These are phyloP conservation scores for Rhizophora apiculata DNA, from an alignment of 345 rosid genomes.

Conservation along the genomic window DNA sequence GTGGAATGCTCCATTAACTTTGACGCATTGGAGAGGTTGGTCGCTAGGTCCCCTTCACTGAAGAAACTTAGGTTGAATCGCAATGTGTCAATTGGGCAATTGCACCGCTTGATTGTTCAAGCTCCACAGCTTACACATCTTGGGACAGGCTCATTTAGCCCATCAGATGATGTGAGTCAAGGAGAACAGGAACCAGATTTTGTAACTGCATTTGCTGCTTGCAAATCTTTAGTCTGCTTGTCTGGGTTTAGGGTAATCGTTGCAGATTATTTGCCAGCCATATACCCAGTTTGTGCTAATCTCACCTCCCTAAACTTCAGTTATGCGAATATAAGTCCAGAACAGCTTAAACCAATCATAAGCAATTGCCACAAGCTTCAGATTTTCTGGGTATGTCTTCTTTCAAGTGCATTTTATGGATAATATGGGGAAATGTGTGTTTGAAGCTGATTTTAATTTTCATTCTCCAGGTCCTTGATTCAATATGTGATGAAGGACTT, in stretches of 20 bases:
- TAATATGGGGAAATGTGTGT: slow-evolving; percentile 7
- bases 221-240: slow-evolving; percentile 65
- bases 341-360: slow-evolving; percentile 68
- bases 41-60: slow-evolving; percentile 61
- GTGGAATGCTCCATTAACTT: slow-evolving; percentile 55
- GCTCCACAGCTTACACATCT: slow-evolving; percentile 79
- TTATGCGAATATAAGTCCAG: slow-evolving; percentile 65
- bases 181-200: slow-evolving; percentile 53
- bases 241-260: slow-evolving; percentile 74
- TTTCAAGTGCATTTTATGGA: neutral
- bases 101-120: slow-evolving; percentile 47
- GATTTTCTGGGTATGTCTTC: slow-evolving; percentile 67
- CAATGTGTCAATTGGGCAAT: slow-evolving; percentile 53
- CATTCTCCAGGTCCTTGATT: slow-evolving; percentile 70
- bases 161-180: slow-evolving; percentile 35
- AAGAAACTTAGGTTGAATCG: slow-evolving; percentile 66
- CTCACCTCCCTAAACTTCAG: slow-evolving; percentile 85
- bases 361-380: slow-evolving; percentile 64
- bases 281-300: slow-evolving; percentile 67
- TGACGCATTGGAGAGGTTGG: slow-evolving; percentile 69
- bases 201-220: slow-evolving; percentile 57
- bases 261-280: slow-evolving; percentile 64
- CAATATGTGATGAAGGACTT: slow-evolving; percentile 83
- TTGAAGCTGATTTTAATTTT: slow-evolving; percentile 25
- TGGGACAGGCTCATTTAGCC: slow-evolving; percentile 77